Percentiles rank a stretch among this genome's conserved stretches.
These are phyloP conservation scores for Umbelopsis sp. DNA, from an alignment of 192 early-diverging fungal species.

Conservation along the genomic window DNA sequence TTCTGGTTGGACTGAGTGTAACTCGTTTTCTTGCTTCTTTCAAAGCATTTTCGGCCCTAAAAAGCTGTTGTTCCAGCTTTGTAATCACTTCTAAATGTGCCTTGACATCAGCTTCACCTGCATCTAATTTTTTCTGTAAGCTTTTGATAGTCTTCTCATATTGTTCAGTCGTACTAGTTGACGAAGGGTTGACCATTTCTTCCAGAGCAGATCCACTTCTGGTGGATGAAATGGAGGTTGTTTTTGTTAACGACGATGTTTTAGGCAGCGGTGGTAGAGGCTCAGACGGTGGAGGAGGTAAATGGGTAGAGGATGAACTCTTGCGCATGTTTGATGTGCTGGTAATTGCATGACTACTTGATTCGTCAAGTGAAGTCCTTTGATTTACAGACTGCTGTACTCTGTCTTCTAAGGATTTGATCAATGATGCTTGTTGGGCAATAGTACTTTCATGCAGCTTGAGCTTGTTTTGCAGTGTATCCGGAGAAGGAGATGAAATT, in stretches of 20 bases:
- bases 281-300: conserved; percentile 26
- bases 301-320: neutral
- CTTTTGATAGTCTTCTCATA: conserved; percentile 28
- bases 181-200: neutral
- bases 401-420: conserved; percentile 24
- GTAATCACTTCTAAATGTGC: conserved; percentile 17
- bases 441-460: conserved; percentile 17
- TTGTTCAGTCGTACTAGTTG: conserved; percentile 18
- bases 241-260: neutral
- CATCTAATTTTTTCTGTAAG: conserved; percentile 13
- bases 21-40: neutral
- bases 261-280: conserved; percentile 22
- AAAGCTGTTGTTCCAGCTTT: conserved; percentile 11
- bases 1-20: neutral
- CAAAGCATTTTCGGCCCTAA: conserved; percentile 3
- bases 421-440: conserved; percentile 17
- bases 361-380: neutral
- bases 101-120: conserved; percentile 20
- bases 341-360: neutral
- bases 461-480: conserved; percentile 15
- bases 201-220: conserved; percentile 10
- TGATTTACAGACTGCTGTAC: neutral
- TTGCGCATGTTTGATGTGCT: neutral
- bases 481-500: conserved; percentile 19
- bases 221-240: neutral